A percentile compares a stretch with the other conserved stretches of the same genome.
Conservation (phyloP, 345 rosid genomes). For the Trapa incisa region DNA sequence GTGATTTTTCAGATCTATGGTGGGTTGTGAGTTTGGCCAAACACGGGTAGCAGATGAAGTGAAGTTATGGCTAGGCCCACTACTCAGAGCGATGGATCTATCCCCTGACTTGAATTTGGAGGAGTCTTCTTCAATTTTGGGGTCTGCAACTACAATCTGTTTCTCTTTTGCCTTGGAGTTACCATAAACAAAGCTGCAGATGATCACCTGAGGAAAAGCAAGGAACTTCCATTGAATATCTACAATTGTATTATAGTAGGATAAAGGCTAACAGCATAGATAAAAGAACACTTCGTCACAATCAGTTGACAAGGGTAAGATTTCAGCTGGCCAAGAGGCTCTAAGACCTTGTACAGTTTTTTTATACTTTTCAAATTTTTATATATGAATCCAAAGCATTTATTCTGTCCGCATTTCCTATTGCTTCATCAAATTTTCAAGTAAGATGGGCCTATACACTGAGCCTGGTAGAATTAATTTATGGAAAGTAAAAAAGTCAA, state of each 20-base stretch:
- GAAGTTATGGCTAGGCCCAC: slow-evolving; percentile 31
- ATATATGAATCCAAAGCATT: no score
- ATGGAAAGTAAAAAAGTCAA: no score
- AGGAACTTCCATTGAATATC: neutral
- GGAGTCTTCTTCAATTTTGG: slow-evolving; percentile 29
- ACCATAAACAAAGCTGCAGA: slow-evolving; percentile 78
- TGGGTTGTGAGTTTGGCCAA: slow-evolving; percentile 60
- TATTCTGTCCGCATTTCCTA: no score
- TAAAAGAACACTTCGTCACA: neutral
- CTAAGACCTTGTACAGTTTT: neutral
- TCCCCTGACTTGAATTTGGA: slow-evolving; percentile 19
- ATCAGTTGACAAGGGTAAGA: neutral
- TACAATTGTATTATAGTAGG: neutral
- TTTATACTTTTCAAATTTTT: no score
- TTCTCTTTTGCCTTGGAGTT: slow-evolving; percentile 42
- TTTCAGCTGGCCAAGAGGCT: neutral
- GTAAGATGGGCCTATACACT: neutral
- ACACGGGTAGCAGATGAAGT: slow-evolving; percentile 33
- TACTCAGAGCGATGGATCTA: slow-evolving; percentile 22
- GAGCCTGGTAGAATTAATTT: neutral
- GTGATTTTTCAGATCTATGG: slow-evolving; percentile 58
- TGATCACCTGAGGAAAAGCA: slow-evolving; percentile 56
- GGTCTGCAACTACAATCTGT: slow-evolving; percentile 21
- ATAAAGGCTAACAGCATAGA: neutral
- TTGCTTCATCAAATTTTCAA: neutral